Evolutionary conservation across 192 early-diverging fungal genomes (phyloP).

Genomic region (Glomus cerebriforme): DNA sequence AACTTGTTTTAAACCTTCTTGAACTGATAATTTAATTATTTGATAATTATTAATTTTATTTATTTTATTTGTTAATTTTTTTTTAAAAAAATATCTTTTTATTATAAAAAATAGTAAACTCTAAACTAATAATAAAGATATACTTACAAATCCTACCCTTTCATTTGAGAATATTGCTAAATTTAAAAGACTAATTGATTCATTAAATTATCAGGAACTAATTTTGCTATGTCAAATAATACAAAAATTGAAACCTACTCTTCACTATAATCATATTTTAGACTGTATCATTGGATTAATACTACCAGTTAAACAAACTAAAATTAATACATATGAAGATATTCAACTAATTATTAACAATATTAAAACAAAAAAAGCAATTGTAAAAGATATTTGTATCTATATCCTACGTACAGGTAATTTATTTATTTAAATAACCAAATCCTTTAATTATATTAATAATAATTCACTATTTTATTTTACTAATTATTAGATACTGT

Average conservation of each 20-base stretch:
- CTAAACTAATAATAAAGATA: not conserved
- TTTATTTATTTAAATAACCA: not conserved
- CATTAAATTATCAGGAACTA: not conserved
- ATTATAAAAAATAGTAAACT: not conserved
- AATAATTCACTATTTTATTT: not conserved
- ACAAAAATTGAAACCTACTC: not conserved
- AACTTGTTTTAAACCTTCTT: slow-evolving; percentile 1
- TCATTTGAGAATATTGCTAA: not conserved
- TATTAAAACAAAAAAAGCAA: not conserved
- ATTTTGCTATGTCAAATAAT: not conserved
- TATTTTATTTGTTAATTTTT: not conserved
- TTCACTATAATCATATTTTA: not conserved
- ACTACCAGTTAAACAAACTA: not conserved
- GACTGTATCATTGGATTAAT: not conserved
- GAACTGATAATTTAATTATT: not conserved
- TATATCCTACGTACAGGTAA: not conserved
- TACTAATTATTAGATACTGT: not conserved
- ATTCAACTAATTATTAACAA: not conserved
- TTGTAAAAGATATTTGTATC: not conserved
- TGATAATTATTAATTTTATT: too few relatives aligned
- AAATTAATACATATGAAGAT: not conserved
- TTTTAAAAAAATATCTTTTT: too few relatives aligned
- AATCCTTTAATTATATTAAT: not conserved
- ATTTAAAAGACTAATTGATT: not conserved
- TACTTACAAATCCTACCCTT: not conserved